Evolutionary conservation across 768 basidiomycete genomes (phyloP), one percentile per base, ranked within the genome.

Genomic region (Naganishia friedmannii): DNA sequence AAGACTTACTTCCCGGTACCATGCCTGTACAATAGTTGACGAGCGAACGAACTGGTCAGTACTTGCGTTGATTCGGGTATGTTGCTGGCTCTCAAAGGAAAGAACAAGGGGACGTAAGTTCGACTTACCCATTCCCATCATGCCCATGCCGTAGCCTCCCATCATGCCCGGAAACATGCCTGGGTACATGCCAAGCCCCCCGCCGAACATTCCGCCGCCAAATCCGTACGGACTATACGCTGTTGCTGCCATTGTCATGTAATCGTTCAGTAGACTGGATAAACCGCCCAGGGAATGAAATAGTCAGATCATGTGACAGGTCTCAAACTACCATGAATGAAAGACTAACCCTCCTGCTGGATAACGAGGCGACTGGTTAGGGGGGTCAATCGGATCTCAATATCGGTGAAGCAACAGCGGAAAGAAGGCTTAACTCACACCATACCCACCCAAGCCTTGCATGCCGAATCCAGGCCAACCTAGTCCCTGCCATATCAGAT

Each of bases 311-410:
- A 65, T 15, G n/a, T n/a, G n/a, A n/a, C n/a, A n/a, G n/a, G n/a
- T n/a, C n/a, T n/a, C n/a, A n/a, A n/a, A n/a, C n/a, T n/a, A n/a
- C n/a, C n/a, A n/a, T 26, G 23, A 12, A 57, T 42, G 28, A 46
- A 19, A 6, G 48, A 17, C 68, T 58, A 19, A 69, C 68, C 68
- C 68, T 69, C 68, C 68, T 53, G 68, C 68, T 12, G 68, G 68
- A 69, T 69, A 69, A n/a, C 68, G 26, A 53, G 68, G 68, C 21
- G 68, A 42, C 68, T 69, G 45, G 9, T 5, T 15, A 26, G 67
- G 31, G 8, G 6, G 37, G n/a, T 53, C 21, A 53, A 19, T 51
- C 6, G n/a, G 42, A 17, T 23, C 28, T 6, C 13, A 7, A 7
- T 13, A 23, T 55, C 23, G 6, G 53, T 55, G n/a, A n/a, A n/a